Base-by-base conservation (phyloP, 2,329 filamentous ascomycete species). In the Pseudogymnoascus sp. region DNA sequence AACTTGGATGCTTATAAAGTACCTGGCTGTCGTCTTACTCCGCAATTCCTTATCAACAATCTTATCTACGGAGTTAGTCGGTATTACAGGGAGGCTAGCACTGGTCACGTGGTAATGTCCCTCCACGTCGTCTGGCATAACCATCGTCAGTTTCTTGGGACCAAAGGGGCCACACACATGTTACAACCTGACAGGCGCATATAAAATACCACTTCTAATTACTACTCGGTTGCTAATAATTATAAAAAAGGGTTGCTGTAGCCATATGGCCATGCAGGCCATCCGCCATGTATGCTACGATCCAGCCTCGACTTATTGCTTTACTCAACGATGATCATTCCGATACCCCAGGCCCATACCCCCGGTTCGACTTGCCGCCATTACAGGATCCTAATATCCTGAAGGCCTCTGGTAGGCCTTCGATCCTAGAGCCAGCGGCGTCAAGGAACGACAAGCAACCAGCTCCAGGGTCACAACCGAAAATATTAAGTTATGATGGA, bases 241-340 rank as follows among this genome's bases (percentile, higher is more conserved):
- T 34, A 31, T 36, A 36, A 56, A 56, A 31, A 56, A 56, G 28
- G 50, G 50, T 25, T 36, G n/a, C 50, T 34, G 25, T 56, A 56
- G 25, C 50, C 50, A 56, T 56, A 34, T 36, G 50, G 50, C 50
- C 14, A 56, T 56, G 50, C 50, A 56, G 50, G 50, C 16, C 50
- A 56, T 56, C 50, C 50, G 66, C 62, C 61, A 72, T 72, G 70
- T 69, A 70, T 65, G 67, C 67, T 46, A 87, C 84, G 71, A 87
- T 87, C 76, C 85, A 88, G 80, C 85, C 85, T 72, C 83, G 84
- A 72, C 78, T 88, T 68, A 88, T 87, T 72, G 84, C 87, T 73
- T 76, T 87, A 68, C 78, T 87, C 70, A 87, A 87, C 74, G 81
- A 84, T 70, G 66, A 65, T 50, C 38, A 62, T 14, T 40, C 79